These are phyloP conservation scores for Aspergillus homomorphus DNA, from an alignment of 495 filamentous ascomycete species.

Conservation along the genomic window DNA sequence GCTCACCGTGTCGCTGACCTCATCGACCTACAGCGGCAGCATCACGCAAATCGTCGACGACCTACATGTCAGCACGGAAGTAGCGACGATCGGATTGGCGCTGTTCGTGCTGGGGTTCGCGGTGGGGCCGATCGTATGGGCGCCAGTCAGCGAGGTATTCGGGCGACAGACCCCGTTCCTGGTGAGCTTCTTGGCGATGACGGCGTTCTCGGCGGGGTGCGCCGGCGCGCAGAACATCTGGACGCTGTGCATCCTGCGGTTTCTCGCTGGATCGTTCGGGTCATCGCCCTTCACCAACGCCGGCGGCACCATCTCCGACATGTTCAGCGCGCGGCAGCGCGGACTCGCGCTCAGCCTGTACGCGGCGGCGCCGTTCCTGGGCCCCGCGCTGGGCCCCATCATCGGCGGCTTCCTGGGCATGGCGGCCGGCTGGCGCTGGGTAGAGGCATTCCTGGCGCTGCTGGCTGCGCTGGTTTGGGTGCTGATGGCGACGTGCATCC, in stretches of 20 bases:
- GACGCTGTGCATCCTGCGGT: slow-evolving; percentile 3
- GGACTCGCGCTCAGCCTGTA: slow-evolving; percentile 1
- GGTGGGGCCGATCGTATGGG: slow-evolving; percentile 1
- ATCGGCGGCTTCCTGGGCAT: slow-evolving; percentile 6
- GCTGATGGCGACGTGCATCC: neutral
- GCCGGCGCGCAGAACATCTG: slow-evolving; percentile 4
- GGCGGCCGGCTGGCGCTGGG: neutral
- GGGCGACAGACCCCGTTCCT: slow-evolving; percentile 1
- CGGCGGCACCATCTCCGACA: slow-evolving; percentile 2
- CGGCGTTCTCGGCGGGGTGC: neutral
- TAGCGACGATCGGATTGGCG: slow-evolving; percentile 1
- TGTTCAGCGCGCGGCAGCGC: neutral
- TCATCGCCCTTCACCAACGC: neutral
- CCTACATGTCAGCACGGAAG: neutral
- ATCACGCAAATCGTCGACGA: neutral
- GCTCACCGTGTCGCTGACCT: slow-evolving; percentile 1
- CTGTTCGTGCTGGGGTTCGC: slow-evolving; percentile 5
- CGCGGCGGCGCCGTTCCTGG: neutral
- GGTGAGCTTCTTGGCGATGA: slow-evolving; percentile 1
- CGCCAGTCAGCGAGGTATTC: neutral
- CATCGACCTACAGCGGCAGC: slow-evolving; percentile 3
- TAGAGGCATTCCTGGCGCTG: neutral
- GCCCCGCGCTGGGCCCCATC: neutral
- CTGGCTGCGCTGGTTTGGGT: neutral
- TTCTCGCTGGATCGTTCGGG: neutral